These are phyloP conservation scores for Entophlyctis luteolus DNA, from an alignment of 192 early-diverging fungal species.

Conservation along the genomic window DNA sequence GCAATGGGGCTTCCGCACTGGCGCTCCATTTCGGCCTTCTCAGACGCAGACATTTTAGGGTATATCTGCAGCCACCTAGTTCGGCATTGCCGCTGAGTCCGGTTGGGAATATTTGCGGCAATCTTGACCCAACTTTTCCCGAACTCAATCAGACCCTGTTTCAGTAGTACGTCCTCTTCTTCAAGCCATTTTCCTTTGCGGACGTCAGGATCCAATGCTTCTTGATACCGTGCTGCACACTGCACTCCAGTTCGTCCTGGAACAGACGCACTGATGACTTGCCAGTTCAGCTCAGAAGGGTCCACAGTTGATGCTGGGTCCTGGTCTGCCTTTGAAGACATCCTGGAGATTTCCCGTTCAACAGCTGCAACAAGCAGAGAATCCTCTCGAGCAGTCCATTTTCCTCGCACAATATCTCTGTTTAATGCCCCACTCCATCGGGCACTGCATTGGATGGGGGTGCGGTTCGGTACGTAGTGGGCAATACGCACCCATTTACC, in stretches of 20 bases:
- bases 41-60: conserved; percentile 17
- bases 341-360: background rate
- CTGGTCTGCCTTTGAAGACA: background rate
- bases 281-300: conserved; percentile 65
- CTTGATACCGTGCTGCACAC: conserved; percentile 86
- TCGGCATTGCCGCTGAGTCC: conserved; percentile 88
- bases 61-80: conserved; percentile 68
- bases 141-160: conserved; percentile 61
- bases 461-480: conserved; percentile 24
- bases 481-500: conserved; percentile 36
- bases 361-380: conserved; percentile 26
- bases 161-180: conserved; percentile 62
- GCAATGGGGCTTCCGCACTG: conserved; percentile 12
- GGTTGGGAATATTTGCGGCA: conserved; percentile 73
- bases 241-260: conserved; percentile 80
- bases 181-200: conserved; percentile 41
- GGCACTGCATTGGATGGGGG: conserved; percentile 30
- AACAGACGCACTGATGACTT: conserved; percentile 72
- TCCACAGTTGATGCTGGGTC: background rate
- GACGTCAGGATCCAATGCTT: conserved; percentile 71
- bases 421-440: conserved; percentile 34
- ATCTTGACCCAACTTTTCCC: conserved; percentile 85
- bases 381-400: conserved; percentile 41
- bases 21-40: background rate
- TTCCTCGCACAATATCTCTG: conserved; percentile 32